Percentiles rank a stretch among this genome's conserved stretches.
phyloP scores from a whole-genome alignment of 1,139 yeast genomes.

The Taphrina pruni region DNA sequence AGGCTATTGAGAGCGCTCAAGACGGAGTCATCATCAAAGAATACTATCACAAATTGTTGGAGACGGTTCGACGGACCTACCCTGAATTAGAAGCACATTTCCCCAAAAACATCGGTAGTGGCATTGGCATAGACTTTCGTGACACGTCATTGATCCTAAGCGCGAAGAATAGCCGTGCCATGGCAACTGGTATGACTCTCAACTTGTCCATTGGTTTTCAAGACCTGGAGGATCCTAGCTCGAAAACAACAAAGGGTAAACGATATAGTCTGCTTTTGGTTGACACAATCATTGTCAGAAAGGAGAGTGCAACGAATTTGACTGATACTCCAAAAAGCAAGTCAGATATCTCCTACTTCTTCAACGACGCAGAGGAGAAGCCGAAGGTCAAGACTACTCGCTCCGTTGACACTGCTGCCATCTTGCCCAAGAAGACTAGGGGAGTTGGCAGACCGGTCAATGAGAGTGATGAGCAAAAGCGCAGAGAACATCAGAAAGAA shows the following conservation, averaged over 20 bases:
- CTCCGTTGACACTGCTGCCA: conserved; percentile 59
- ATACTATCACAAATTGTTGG: conserved; percentile 68
- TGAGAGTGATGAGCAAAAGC: conserved; percentile 79
- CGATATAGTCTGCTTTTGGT: conserved; percentile 73
- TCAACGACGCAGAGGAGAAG: conserved; percentile 58
- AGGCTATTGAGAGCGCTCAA: conserved; percentile 64
- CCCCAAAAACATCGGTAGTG: conserved; percentile 85
- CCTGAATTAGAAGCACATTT: conserved; percentile 71
- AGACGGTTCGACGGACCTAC: conserved; percentile 60
- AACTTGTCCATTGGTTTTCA: conserved; percentile 80
- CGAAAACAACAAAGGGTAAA: conserved; percentile 59
- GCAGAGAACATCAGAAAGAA: conserved; percentile 81
- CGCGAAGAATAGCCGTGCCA: conserved; percentile 69
- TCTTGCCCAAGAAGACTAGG: conserved; percentile 65
- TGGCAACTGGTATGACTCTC: conserved; percentile 76
- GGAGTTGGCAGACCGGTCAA: conserved; percentile 71
- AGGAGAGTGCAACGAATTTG: conserved; percentile 63
- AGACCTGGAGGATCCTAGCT: conserved; percentile 57
- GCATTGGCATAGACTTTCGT: conserved; percentile 88
- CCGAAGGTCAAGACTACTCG: conserved; percentile 47
- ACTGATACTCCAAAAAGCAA: conserved; percentile 77
- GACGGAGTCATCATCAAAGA: conserved; percentile 72
- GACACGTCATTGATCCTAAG: conserved; percentile 78
- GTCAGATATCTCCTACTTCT: conserved; percentile 80
- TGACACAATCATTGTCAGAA: conserved; percentile 78